These are phyloP conservation scores for Baffinella frigidus DNA, from an alignment of 208 protist species.

Conservation along the genomic window DNA sequence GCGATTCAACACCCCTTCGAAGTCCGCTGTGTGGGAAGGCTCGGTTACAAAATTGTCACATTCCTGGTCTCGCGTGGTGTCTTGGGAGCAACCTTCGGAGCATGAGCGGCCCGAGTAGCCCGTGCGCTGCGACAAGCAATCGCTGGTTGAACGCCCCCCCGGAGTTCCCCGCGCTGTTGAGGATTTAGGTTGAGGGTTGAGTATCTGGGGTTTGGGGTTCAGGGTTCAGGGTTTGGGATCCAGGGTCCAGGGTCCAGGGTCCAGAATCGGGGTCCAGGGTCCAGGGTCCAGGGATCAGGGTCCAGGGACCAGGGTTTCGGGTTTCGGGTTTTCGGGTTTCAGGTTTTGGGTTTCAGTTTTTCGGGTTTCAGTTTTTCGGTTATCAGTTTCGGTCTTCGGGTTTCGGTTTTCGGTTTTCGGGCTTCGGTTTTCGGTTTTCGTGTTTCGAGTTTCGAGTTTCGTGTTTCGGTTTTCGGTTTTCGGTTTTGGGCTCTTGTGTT, in stretches of 20 bases:
- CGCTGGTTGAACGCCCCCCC: not conserved
- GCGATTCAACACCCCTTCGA: too few relatives aligned
- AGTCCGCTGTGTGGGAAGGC: too few relatives aligned
- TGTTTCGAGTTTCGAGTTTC: not conserved
- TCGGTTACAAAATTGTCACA: too few relatives aligned
- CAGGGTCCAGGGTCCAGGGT: too few relatives aligned
- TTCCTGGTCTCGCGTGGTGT: too few relatives aligned
- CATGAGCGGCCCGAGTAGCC: conserved; percentile 30
- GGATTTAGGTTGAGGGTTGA: too few relatives aligned
- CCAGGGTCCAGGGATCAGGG: too few relatives aligned
- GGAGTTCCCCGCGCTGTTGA: too few relatives aligned
- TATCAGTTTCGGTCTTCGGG: not conserved
- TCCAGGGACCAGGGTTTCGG: not conserved
- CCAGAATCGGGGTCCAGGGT: not conserved
- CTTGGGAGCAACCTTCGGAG: too few relatives aligned
- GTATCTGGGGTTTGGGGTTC: too few relatives aligned
- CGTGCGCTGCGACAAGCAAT: conserved; percentile 24
- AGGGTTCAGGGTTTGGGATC: too few relatives aligned
- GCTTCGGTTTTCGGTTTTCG: not conserved
- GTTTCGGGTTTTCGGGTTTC: not conserved
- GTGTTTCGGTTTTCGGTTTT: not conserved
- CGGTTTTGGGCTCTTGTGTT: not conserved
- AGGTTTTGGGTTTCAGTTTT: conserved; percentile 13
- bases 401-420: not conserved
- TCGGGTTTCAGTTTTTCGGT: not conserved